These are phyloP conservation scores for Camelina laxa DNA, from an alignment of 345 rosid genomes.

Conservation along the genomic window DNA sequence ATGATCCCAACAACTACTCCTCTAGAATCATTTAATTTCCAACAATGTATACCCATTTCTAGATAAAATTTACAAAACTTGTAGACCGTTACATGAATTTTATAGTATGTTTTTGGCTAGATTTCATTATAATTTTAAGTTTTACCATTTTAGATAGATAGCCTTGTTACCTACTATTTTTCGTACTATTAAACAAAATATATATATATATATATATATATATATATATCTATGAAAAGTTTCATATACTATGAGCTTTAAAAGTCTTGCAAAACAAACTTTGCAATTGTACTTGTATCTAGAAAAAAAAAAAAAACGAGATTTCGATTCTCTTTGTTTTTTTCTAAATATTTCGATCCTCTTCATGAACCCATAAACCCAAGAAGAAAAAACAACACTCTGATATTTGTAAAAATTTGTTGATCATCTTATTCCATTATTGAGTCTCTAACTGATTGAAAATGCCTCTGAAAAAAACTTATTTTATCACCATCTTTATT, in stretches of 20 bases:
- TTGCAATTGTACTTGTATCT: background rate
- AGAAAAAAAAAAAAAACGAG: too few species aligned
- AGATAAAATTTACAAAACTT: background rate
- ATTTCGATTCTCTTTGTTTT: background rate
- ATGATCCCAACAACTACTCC: constrained; percentile 21
- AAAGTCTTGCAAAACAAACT: background rate
- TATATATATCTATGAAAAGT: too few species aligned
- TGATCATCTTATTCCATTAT: background rate
- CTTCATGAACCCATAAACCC: background rate
- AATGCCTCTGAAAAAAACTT: too few species aligned
- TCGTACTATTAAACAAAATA: too few species aligned
- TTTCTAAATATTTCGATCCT: too few species aligned
- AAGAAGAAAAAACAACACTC: too few species aligned
- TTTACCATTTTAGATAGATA: background rate
- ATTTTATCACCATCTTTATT: too few species aligned
- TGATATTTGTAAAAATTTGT: background rate
- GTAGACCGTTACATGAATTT: background rate
- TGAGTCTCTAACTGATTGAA: too few species aligned
- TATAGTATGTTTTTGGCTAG: background rate
- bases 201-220: too few species aligned
- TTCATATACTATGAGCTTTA: background rate
- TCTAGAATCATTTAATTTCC: background rate
- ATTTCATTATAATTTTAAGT: background rate
- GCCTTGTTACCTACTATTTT: background rate
- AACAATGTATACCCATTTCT: background rate